These are phyloP conservation scores for Casuarina equisetifolia DNA, from an alignment of 306 rosid genomes.

Conservation along the genomic window DNA sequence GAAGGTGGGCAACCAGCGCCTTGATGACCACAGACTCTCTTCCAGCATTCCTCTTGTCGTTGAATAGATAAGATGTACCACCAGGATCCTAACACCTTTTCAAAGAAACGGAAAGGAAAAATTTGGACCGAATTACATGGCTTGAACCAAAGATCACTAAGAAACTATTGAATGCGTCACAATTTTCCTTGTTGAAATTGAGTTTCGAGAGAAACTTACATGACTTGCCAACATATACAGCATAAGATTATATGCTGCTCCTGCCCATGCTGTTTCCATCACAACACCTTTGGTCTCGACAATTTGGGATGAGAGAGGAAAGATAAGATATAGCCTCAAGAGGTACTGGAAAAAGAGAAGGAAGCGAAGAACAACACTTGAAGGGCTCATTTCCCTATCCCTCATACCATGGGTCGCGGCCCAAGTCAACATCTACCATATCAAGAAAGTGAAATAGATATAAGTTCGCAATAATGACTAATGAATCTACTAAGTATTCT, in stretches of 20 bases:
- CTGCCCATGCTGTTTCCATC: constrained; percentile 75
- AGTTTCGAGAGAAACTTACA: constrained; percentile 35
- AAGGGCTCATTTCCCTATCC: constrained; percentile 41
- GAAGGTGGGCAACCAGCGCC: constrained; percentile 33
- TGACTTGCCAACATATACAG: constrained; percentile 69
- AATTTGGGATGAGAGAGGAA: constrained; percentile 56
- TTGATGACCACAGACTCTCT: constrained; percentile 43
- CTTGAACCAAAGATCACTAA: not conserved
- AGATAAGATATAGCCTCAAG: constrained; percentile 53
- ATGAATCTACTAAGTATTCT: not conserved
- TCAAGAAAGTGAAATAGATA: not conserved
- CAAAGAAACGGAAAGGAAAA: not conserved
- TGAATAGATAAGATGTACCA: constrained; percentile 54
- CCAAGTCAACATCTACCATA: constrained; percentile 55
- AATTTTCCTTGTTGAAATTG: constrained; percentile 15
- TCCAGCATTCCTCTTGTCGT: constrained; percentile 68
- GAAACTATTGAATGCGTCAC: not conserved
- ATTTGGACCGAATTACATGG: not conserved
- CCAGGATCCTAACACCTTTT: constrained; percentile 56
- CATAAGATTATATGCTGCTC: constrained; percentile 58
- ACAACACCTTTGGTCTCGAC: constrained; percentile 51
- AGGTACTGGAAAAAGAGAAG: constrained; percentile 57
- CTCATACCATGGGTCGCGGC: constrained; percentile 45
- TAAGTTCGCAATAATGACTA: not conserved
- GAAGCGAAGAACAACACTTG: constrained; percentile 45